phyloP scores from a whole-genome alignment of 257 asterid genomes.

The Solanum dulcamara region DNA sequence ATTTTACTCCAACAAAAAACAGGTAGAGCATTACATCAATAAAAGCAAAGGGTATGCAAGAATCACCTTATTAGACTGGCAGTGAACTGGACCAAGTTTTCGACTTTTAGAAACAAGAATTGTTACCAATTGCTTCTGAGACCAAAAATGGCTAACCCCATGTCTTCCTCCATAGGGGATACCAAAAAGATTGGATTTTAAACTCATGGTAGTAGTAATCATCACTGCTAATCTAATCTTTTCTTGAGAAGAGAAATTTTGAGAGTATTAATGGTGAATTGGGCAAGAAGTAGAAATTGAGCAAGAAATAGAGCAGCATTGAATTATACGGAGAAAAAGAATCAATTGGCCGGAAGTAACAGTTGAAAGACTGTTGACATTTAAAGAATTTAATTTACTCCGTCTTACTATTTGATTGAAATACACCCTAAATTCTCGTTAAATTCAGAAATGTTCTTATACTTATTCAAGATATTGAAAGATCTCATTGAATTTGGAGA shows the following conservation, averaged over 20 bases:
- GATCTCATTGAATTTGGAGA: too few relatives aligned
- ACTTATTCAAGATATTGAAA: too few relatives aligned
- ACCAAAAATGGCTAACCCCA: not conserved
- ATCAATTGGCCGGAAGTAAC: not conserved
- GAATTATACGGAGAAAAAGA: not conserved
- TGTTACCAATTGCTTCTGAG: constrained; percentile 10
- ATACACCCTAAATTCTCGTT: too few relatives aligned
- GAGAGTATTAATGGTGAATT: not conserved
- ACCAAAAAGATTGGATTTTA: constrained; percentile 14
- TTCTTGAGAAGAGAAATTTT: not conserved
- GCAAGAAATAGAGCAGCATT: not conserved
- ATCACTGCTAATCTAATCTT: not conserved
- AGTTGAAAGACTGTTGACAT: not conserved
- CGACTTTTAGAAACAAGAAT: constrained; percentile 5
- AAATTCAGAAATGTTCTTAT: too few relatives aligned
- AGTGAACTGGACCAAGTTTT: constrained; percentile 25
- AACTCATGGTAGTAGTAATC: constrained; percentile 15
- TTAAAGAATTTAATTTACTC: not conserved
- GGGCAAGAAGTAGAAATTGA: not conserved
- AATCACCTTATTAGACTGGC: constrained; percentile 35
- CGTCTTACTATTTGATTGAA: too few relatives aligned
- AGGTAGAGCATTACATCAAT: not conserved
- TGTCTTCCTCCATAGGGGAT: constrained; percentile 6
- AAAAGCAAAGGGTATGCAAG: not conserved
- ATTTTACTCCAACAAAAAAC: not conserved